phyloP scores from a whole-genome alignment of 495 filamentous ascomycete species.

The Penicillium waksmanii region DNA sequence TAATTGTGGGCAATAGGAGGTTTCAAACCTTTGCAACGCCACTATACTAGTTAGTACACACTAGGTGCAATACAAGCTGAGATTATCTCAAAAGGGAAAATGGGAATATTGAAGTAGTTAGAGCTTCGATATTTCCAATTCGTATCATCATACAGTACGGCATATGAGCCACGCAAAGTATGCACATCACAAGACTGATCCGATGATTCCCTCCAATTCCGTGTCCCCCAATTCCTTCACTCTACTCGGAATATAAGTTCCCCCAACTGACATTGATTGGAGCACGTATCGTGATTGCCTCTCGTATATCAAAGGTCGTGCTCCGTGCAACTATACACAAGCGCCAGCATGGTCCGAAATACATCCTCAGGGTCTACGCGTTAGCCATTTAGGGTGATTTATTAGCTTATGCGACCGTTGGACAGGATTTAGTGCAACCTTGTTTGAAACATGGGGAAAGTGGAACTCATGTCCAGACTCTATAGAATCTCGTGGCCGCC shows the following conservation, averaged over 20 bases:
- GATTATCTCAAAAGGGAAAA: not conserved
- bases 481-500: not conserved
- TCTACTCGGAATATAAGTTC: not conserved
- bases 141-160: not conserved
- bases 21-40: no score
- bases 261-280: not conserved
- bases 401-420: not conserved
- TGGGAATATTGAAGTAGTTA: not conserved
- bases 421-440: not conserved
- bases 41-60: no score
- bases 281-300: slow-evolving; percentile 1
- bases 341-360: slow-evolving; percentile 1
- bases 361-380: not conserved
- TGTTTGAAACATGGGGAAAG: slow-evolving; percentile 2
- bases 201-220: not conserved
- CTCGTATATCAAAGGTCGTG: slow-evolving; percentile 1
- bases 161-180: not conserved
- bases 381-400: slow-evolving; percentile 1
- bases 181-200: slow-evolving; percentile 1
- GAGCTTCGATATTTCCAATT: no score
- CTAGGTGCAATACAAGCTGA: no score
- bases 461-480: not conserved
- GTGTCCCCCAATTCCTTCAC: slow-evolving; percentile 1
- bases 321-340: slow-evolving; percentile 3
- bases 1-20: no score